Conservation (phyloP, 352 stramenopile species). For the Globisporangium echinulatum region DNA sequence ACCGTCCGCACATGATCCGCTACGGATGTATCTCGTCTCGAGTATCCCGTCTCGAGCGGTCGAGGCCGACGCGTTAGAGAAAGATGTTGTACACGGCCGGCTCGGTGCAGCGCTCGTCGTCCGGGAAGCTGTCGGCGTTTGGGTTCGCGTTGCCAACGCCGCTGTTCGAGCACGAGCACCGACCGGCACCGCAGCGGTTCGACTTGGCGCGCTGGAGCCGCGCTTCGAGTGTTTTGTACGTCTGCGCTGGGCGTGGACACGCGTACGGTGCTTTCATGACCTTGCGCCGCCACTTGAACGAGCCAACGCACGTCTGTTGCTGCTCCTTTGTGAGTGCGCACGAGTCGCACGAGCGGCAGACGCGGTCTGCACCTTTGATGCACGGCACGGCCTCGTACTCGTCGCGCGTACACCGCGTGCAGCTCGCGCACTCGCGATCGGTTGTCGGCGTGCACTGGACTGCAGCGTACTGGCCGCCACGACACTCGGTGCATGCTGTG, state of each 20-base stretch:
- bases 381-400: slow-evolving; percentile 66
- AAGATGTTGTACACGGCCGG: slow-evolving; percentile 58
- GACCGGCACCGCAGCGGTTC: slow-evolving; percentile 59
- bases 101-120: slow-evolving; percentile 59
- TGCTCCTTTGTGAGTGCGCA: slow-evolving; percentile 58
- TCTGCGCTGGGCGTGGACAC: slow-evolving; percentile 42
- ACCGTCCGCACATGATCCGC: too few species aligned
- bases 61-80: slow-evolving; percentile 16
- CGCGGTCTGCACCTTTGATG: slow-evolving; percentile 37
- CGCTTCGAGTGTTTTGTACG: slow-evolving; percentile 56
- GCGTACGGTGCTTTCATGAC: slow-evolving; percentile 64
- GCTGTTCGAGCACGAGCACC: slow-evolving; percentile 64
- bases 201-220: slow-evolving; percentile 60
- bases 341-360: slow-evolving; percentile 73
- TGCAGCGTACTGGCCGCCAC: slow-evolving; percentile 33
- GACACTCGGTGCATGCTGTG: slow-evolving; percentile 67
- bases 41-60: not conserved
- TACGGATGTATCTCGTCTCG: too few species aligned
- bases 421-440: slow-evolving; percentile 50
- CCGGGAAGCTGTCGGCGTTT: slow-evolving; percentile 60
- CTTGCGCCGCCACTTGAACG: slow-evolving; percentile 52
- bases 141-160: slow-evolving; percentile 68
- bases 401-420: slow-evolving; percentile 61
- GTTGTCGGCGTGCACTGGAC: slow-evolving; percentile 41
- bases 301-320: slow-evolving; percentile 41